A percentile compares a stretch with the other conserved stretches of the same genome.
These are phyloP conservation scores for Francoa sonchifolia DNA, from an alignment of 441 rosid species.

Conservation along the genomic window DNA sequence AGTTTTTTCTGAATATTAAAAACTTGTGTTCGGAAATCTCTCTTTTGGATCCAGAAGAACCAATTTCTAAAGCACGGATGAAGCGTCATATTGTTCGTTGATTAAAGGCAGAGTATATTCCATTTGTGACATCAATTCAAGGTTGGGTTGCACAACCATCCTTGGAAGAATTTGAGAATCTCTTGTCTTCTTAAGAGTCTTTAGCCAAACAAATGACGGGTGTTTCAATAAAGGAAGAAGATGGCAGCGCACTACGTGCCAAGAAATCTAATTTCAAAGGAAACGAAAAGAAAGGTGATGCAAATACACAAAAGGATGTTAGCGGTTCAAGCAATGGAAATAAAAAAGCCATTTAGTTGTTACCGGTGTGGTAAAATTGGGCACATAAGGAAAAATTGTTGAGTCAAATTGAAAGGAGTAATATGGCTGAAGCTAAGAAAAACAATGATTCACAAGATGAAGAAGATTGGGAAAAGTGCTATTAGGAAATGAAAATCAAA, in stretches of 20 bases:
- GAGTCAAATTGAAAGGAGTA: too few relatives aligned
- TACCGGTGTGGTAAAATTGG: background rate
- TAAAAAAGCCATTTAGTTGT: conserved; percentile 3
- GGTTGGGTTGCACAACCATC: conserved; percentile 12
- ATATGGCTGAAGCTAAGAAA: too few relatives aligned
- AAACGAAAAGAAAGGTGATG: background rate
- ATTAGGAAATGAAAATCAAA: too few relatives aligned
- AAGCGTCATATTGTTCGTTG: conserved; percentile 6
- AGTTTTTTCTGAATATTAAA: conserved; percentile 3
- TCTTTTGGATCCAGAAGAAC: background rate
- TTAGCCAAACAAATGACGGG: conserved; percentile 7
- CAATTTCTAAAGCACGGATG: background rate
- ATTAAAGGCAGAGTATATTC: conserved; percentile 4
- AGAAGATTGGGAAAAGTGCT: too few relatives aligned
- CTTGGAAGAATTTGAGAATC: conserved; percentile 9
- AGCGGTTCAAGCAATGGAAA: background rate
- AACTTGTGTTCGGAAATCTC: background rate
- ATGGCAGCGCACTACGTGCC: background rate
- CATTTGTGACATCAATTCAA: conserved; percentile 7
- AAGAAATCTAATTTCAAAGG: background rate
- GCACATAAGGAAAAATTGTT: too few relatives aligned
- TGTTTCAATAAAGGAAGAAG: background rate
- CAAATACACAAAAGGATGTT: background rate
- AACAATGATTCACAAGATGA: too few relatives aligned
- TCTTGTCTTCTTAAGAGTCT: conserved; percentile 1